phyloP scores from a whole-genome alignment of 495 filamentous ascomycete species.

The Copromyces sp. region DNA sequence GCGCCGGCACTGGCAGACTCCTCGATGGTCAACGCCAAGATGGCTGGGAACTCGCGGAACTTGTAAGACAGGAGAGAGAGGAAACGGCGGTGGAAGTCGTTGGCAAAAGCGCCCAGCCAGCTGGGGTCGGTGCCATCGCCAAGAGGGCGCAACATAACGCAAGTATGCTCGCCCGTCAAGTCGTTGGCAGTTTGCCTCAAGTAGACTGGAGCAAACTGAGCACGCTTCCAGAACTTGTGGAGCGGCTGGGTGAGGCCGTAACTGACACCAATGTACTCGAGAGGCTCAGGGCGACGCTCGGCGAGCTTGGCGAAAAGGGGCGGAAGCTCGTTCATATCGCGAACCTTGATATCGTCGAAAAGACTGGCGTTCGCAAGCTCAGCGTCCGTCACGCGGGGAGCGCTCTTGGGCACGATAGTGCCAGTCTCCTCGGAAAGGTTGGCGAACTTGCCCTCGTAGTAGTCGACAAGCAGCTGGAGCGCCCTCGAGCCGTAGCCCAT shows the following conservation, averaged over 20 bases:
- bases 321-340: constrained; percentile 85
- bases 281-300: constrained; percentile 65
- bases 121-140: constrained; percentile 52
- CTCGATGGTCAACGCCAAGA: constrained; percentile 77
- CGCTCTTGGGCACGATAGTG: constrained; percentile 41
- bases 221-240: constrained; percentile 94
- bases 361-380: constrained; percentile 72
- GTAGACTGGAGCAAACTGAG: constrained; percentile 82
- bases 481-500: constrained; percentile 95
- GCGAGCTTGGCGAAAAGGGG: constrained; percentile 84
- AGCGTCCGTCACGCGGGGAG: constrained; percentile 72
- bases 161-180: constrained; percentile 93
- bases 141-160: constrained; percentile 86
- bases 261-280: constrained; percentile 92
- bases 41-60: constrained; percentile 75
- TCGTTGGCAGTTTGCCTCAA: constrained; percentile 93
- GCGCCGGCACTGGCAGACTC: constrained; percentile 73
- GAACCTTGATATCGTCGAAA: constrained; percentile 74
- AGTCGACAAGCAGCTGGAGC: constrained; percentile 74
- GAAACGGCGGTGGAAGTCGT: constrained; percentile 90
- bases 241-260: constrained; percentile 83
- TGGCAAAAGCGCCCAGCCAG: constrained; percentile 84
- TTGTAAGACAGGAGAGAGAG: constrained; percentile 79
- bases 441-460: constrained; percentile 91
- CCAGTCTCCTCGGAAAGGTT: constrained; percentile 57